A percentile compares a stretch with the other conserved stretches of the same genome.
Conservation (phyloP, 257 asterid species). For the Echium plantagineum region DNA sequence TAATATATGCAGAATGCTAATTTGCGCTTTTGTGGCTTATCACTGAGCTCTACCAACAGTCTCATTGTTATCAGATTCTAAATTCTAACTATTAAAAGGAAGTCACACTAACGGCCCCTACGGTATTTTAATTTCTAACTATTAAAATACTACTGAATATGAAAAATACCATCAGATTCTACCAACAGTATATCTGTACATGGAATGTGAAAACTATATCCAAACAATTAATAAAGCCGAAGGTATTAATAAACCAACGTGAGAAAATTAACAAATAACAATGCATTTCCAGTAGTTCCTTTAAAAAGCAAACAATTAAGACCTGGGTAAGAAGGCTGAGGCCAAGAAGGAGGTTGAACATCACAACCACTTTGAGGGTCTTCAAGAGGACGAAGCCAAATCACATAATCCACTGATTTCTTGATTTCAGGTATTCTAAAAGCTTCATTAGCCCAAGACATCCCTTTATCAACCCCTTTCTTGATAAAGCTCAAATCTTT, state of each 20-base stretch:
- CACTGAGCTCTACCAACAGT: not conserved
- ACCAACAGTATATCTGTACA: too few relatives aligned
- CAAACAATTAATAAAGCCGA: too few relatives aligned
- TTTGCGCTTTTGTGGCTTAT: too few relatives aligned
- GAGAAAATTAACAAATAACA: too few relatives aligned
- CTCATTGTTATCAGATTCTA: too few relatives aligned
- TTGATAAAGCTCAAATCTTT: conserved; percentile 46
- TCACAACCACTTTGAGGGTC: conserved; percentile 28
- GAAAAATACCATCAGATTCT: too few relatives aligned
- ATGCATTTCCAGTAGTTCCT: not conserved
- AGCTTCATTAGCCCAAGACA: conserved; percentile 59
- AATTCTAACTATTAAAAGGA: too few relatives aligned
- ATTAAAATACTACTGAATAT: too few relatives aligned
- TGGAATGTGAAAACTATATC: too few relatives aligned
- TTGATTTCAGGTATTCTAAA: conserved; percentile 46
- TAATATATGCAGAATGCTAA: not conserved
- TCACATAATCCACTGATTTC: conserved; percentile 52
- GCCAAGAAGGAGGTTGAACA: conserved; percentile 42
- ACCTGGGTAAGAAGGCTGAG: conserved; percentile 84
- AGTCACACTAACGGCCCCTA: too few relatives aligned
- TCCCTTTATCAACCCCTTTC: conserved; percentile 45
- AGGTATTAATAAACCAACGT: too few relatives aligned
- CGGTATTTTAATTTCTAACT: too few relatives aligned
- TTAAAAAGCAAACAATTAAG: not conserved
- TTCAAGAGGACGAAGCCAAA: conserved; percentile 77